phyloP scores from a whole-genome alignment of 192 early-diverging fungal species.

The Backusella psychrophila region DNA sequence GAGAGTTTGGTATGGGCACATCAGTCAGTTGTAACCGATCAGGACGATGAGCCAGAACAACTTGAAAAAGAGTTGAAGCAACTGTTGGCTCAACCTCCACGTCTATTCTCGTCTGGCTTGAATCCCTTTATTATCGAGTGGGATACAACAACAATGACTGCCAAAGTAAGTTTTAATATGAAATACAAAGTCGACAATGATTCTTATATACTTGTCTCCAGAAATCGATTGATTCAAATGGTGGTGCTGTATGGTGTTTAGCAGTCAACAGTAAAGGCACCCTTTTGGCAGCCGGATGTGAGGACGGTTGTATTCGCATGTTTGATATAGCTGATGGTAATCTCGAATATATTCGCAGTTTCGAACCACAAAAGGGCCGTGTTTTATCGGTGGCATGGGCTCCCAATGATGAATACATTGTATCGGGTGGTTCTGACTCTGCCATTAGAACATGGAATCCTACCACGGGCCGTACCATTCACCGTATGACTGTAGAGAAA shows the following conservation, averaged over 20 bases:
- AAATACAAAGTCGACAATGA: background rate
- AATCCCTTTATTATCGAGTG: conserved; percentile 87
- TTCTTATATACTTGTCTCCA: conserved; percentile 9
- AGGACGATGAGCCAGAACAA: conserved; percentile 65
- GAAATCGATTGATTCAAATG: conserved; percentile 72
- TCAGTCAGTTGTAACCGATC: conserved; percentile 64
- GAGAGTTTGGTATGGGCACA: conserved; percentile 85
- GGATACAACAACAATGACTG: conserved; percentile 68
- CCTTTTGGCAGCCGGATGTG: conserved; percentile 85
- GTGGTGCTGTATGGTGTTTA: conserved; percentile 95
- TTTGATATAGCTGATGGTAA: conserved; percentile 79
- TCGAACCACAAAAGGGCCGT: conserved; percentile 68
- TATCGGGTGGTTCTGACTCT: conserved; percentile 83
- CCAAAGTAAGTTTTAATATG: conserved; percentile 43
- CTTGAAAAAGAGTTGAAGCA: conserved; percentile 50
- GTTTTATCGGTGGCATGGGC: conserved; percentile 90
- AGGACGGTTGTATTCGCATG: conserved; percentile 89
- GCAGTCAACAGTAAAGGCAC: conserved; percentile 74
- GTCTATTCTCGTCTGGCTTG: conserved; percentile 85
- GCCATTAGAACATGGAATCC: conserved; percentile 72
- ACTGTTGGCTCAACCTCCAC: conserved; percentile 51
- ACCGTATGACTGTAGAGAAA: conserved; percentile 78
- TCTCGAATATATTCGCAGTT: conserved; percentile 63
- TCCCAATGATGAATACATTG: conserved; percentile 62
- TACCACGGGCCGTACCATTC: conserved; percentile 44